phyloP scores from a whole-genome alignment of 192 early-diverging fungal species.

The Coemansia sp. region DNA sequence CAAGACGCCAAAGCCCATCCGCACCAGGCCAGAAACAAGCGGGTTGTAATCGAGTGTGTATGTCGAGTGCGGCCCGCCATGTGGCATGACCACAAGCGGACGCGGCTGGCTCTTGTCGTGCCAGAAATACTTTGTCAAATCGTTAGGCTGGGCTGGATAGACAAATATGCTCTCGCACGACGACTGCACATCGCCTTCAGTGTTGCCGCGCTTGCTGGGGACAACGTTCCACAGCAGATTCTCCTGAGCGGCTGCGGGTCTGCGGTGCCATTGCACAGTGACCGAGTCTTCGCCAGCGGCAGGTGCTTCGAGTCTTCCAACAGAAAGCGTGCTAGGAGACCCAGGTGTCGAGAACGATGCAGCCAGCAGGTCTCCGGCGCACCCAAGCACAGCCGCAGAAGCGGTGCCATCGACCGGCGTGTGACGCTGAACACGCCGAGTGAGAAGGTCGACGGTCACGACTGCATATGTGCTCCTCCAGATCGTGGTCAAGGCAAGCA shows the following conservation, averaged over 20 bases:
- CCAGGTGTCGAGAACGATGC: conserved; percentile 59
- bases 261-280: too few species aligned
- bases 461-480: conserved; percentile 53
- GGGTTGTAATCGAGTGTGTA: conserved; percentile 58
- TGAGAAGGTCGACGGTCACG: conserved; percentile 47
- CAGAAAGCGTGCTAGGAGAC: conserved; percentile 47
- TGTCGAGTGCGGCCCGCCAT: conserved; percentile 76
- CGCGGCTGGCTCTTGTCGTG: conserved; percentile 12
- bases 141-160: conserved; percentile 18
- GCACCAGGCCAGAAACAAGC: conserved; percentile 50
- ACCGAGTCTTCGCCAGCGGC: too few species aligned
- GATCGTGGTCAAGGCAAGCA: conserved; percentile 32
- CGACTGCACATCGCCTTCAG: not conserved
- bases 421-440: conserved; percentile 57
- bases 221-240: conserved; percentile 24
- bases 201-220: not conserved
- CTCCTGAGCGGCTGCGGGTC: not conserved
- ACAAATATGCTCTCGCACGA: conserved; percentile 37
- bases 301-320: conserved; percentile 21
- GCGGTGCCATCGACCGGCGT: conserved; percentile 53
- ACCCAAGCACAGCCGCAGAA: conserved; percentile 53
- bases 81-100: conserved; percentile 73
- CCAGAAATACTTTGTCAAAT: conserved; percentile 35
- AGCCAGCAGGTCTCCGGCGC: conserved; percentile 48
- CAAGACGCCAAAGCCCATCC: conserved; percentile 67